Evolutionary conservation across 1,284 basidiomycete genomes (phyloP), one percentile per base, ranked within the genome.

Genomic region (Pterula multifida): DNA sequence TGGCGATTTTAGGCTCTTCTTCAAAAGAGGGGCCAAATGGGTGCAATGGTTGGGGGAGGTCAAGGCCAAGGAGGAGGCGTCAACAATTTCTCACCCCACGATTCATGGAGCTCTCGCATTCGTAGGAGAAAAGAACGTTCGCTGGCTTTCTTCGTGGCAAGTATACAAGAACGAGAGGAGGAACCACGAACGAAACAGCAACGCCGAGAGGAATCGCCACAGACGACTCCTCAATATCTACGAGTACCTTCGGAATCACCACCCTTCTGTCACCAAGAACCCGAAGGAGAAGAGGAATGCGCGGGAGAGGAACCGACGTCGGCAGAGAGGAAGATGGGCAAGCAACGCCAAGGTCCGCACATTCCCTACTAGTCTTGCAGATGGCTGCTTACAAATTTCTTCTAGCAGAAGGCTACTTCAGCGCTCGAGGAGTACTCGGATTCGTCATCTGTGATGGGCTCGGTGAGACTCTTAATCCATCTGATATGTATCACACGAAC

Each of bases 111-210:
- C 39, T 19, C 13, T 42, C 19, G n/a, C 21, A 11, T 42, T 42
- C 39, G 39, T 42, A 9, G 39, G 39, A 42, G 39, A n/a, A 4
- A 17, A n/a, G 39, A 42, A 42, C 39, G 39, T 42, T 9, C 39
- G 39, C 6, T 42, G 39, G 39, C n/a, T 42, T 17, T 42, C 39
- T 19, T 42, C 39, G 9, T 42, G 39, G 39, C 39, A 42, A 17
- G 39, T 42, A 4, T 42, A 42, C 39, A 42, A 42, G 39, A 42
- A 42, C 39, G 39, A 17, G 39, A n/a, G 39, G 39, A 6, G 39
- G 4, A n/a, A 42, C n/a, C 39, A 42, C 39, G 39, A 42, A 17
- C 39, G 13, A 17, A 42, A 42, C 39, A 22, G 4, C 6, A 6
- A n/a, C 13, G 13, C 39, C 17, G 39, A 42, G 39, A 42, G 21